Percentiles rank a stretch among this genome's conserved stretches.
These are phyloP conservation scores for Talaromyces liani DNA, from an alignment of 495 filamentous ascomycete genomes.

Conservation along the genomic window DNA sequence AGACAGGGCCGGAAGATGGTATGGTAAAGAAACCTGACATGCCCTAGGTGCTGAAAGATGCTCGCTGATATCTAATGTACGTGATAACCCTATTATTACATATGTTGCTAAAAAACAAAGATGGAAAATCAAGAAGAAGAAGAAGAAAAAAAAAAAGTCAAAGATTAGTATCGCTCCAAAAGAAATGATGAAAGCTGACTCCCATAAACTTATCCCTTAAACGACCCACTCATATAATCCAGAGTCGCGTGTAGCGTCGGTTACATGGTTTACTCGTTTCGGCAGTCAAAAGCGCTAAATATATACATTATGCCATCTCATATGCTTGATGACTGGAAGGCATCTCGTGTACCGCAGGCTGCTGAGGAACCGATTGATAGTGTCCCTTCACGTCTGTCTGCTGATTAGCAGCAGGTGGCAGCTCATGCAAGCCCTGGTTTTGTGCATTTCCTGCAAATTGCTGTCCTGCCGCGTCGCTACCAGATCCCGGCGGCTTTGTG, in stretches of 20 bases:
- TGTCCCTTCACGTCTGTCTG: background rate
- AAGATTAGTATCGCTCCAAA: background rate
- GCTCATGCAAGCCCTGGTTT: background rate
- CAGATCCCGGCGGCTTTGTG: background rate
- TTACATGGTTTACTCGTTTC: background rate
- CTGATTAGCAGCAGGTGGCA: background rate
- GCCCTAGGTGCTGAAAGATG: too few relatives aligned
- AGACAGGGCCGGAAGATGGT: too few relatives aligned
- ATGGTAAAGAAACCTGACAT: too few relatives aligned
- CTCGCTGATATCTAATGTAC: background rate
- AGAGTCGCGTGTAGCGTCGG: too few relatives aligned
- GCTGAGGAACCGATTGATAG: background rate
- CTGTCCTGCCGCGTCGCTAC: background rate
- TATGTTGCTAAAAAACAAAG: background rate
- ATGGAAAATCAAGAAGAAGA: background rate
- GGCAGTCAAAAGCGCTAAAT: background rate
- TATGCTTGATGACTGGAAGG: background rate
- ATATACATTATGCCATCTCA: background rate
- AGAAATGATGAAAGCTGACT: background rate
- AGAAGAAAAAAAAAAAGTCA: background rate
- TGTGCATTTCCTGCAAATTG: background rate
- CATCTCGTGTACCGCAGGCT: background rate
- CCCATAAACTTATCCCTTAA: background rate
- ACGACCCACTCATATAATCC: too few relatives aligned
- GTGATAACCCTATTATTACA: background rate